Base-by-base conservation (phyloP, 192 early-diverging fungal species). In the Oehlia diaphana region DNA sequence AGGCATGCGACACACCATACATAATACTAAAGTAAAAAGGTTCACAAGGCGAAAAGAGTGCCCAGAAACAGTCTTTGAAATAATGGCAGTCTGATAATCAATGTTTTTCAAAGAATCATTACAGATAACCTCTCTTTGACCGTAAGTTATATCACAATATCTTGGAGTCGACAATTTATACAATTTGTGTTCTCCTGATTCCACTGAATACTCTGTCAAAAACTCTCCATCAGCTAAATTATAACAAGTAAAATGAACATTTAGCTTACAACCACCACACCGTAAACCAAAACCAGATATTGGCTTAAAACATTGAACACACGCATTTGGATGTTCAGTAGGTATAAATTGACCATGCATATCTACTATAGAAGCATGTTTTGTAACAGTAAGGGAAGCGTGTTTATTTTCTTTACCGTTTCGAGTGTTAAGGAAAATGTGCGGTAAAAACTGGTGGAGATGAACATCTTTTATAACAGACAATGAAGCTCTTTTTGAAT, bases 41-140 rank as follows among this genome's bases (percentile, higher is more conserved):
- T 91, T 91, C 9, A 87, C 84, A 7, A 89, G 81, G 19, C 86
- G 86, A 68, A 91, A 85, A 28, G 83, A 68, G 68, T 91, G 90
- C 10, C 87, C 81, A 2, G 78, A 42, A n/a, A 85, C 28, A 70
- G 10, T 76, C 67, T 42, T 44, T 31, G 44, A 64, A 81, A 28
- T 50, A 63, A 63, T 77, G 78, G 31, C 72, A 69, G 9, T 47
- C 70, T 31, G 16, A 12, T 13, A 39, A 5, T 77, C 37, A 44
- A 50, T 53, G 5, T 74, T 79, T 68, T 77, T 13, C 47, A 37
- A n/a, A 14, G 35, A 13, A 77, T 63, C n/a, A 23, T 65, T 31
- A 47, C 26, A 77, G 75, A 77, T 62, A 23, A 28, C 61, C 50
- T 61, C 74, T 10, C 81, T 77, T 6, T 81, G 78, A 62, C 72